These are phyloP conservation scores for Sporothrix sp. DNA, from an alignment of 2,329 filamentous ascomycete genomes.

Conservation along the genomic window DNA sequence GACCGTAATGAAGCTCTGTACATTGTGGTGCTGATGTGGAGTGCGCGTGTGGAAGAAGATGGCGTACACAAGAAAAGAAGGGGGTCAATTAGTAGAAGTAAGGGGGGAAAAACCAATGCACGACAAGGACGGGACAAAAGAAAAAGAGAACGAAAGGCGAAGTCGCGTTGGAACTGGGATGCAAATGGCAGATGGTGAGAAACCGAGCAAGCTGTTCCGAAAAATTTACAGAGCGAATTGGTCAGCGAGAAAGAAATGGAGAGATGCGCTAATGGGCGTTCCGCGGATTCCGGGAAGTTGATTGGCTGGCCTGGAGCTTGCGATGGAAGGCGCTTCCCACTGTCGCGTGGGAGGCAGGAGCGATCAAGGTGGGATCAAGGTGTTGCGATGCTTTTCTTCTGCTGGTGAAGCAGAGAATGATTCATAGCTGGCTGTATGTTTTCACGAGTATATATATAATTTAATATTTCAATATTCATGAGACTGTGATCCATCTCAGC, in stretches of 20 bases:
- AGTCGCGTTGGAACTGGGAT: neutral
- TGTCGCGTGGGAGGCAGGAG: neutral
- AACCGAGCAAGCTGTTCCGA: neutral
- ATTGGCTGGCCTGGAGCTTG: conserved; percentile 7
- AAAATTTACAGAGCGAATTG: conserved; percentile 15
- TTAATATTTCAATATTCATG: too few species aligned
- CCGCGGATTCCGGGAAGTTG: neutral
- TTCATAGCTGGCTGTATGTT: too few species aligned
- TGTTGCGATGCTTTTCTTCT: neutral
- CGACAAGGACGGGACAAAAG: neutral
- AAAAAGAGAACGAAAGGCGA: neutral
- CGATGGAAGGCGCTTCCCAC: neutral
- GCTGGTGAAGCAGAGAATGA: too few species aligned
- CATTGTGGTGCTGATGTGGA: conserved; percentile 31
- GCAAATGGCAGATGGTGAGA: neutral
- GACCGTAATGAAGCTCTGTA: conserved; percentile 43
- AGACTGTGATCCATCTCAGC: too few species aligned
- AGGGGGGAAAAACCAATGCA: neutral
- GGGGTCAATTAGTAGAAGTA: neutral
- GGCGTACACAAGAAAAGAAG: conserved; percentile 6
- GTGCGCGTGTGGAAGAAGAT: neutral
- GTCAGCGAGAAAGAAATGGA: conserved; percentile 7
- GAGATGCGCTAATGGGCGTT: neutral
- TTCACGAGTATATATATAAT: too few species aligned
- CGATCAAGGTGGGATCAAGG: neutral